A percentile compares a stretch with the other conserved stretches of the same genome.
These are phyloP conservation scores for Fusarium aywerte DNA, from an alignment of 2,329 filamentous ascomycete genomes.

Conservation along the genomic window DNA sequence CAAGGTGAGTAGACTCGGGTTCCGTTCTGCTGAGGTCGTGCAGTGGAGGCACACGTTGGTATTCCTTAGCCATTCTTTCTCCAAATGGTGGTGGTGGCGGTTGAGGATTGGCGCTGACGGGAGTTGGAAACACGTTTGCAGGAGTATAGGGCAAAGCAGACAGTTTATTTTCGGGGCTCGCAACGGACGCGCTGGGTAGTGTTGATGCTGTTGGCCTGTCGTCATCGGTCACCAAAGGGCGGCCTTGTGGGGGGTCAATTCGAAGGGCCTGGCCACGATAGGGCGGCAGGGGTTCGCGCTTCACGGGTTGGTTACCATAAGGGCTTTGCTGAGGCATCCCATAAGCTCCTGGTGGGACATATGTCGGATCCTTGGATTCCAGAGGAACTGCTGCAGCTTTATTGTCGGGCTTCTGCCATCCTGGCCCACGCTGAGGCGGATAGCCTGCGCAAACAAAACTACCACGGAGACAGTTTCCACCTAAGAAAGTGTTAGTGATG, in stretches of 20 bases:
- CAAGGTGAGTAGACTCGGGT: conserved; percentile 64
- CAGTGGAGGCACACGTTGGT: conserved; percentile 69
- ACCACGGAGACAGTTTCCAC: conserved; percentile 89
- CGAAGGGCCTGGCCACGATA: conserved; percentile 71
- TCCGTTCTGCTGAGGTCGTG: conserved; percentile 69
- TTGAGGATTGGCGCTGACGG: conserved; percentile 67
- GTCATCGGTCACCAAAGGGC: conserved; percentile 66
- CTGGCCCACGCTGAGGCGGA: conserved; percentile 76
- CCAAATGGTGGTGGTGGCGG: conserved; percentile 56
- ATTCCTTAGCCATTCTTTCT: conserved; percentile 66
- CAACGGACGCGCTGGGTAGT: conserved; percentile 66
- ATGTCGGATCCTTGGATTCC: conserved; percentile 82
- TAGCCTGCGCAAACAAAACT: conserved; percentile 94
- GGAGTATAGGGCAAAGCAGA: conserved; percentile 66
- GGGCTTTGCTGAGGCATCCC: conserved; percentile 65
- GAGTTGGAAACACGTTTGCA: conserved; percentile 69
- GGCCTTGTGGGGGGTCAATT: conserved; percentile 71
- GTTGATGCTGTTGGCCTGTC: conserved; percentile 69
- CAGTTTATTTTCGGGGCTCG: conserved; percentile 71
- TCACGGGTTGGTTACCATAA: conserved; percentile 54
- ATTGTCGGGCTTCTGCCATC: conserved; percentile 80
- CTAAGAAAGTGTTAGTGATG: conserved; percentile 55
- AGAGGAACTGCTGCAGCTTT: conserved; percentile 77
- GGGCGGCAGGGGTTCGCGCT: conserved; percentile 67
- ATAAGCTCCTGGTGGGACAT: conserved; percentile 70